Percentiles rank a stretch among this genome's conserved stretches.
phyloP scores from a whole-genome alignment of 495 filamentous ascomycete species.

The Daldinia loculata region DNA sequence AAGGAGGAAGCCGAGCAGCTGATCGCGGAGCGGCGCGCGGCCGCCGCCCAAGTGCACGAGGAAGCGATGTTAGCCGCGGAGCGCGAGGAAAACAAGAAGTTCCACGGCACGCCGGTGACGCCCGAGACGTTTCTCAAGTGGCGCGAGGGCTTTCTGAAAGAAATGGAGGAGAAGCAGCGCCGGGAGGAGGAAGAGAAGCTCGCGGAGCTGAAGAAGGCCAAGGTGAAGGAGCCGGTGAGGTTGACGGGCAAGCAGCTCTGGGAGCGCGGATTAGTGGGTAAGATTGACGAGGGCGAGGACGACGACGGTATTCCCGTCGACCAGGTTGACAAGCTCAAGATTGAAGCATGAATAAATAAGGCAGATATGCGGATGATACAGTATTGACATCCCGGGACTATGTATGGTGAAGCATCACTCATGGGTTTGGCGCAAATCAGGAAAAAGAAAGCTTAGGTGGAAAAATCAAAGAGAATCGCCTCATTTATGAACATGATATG shows the following conservation, averaged over 20 bases:
- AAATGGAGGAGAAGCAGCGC: conserved; percentile 75
- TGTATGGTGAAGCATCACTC: conserved; percentile 32
- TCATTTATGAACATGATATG: conserved; percentile 18
- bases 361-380: background rate
- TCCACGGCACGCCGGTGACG: conserved; percentile 89
- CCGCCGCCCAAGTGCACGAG: conserved; percentile 69
- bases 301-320: conserved; percentile 61
- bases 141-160: conserved; percentile 78
- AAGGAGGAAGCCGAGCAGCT: conserved; percentile 89
- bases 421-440: conserved; percentile 43
- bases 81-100: conserved; percentile 94
- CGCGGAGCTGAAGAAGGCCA: conserved; percentile 78
- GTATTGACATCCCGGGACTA: background rate
- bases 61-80: conserved; percentile 74
- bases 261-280: conserved; percentile 81
- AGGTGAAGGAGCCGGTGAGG: conserved; percentile 66
- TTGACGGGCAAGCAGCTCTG: conserved; percentile 85
- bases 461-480: conserved; percentile 14
- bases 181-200: conserved; percentile 73
- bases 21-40: conserved; percentile 70
- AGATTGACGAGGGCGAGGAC: conserved; percentile 64
- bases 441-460: conserved; percentile 7
- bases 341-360: conserved; percentile 50
- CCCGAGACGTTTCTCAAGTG: conserved; percentile 83
- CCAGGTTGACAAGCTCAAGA: conserved; percentile 72